phyloP scores from a whole-genome alignment of 257 asterid genomes.

The Nyctanthes arbortristis region DNA sequence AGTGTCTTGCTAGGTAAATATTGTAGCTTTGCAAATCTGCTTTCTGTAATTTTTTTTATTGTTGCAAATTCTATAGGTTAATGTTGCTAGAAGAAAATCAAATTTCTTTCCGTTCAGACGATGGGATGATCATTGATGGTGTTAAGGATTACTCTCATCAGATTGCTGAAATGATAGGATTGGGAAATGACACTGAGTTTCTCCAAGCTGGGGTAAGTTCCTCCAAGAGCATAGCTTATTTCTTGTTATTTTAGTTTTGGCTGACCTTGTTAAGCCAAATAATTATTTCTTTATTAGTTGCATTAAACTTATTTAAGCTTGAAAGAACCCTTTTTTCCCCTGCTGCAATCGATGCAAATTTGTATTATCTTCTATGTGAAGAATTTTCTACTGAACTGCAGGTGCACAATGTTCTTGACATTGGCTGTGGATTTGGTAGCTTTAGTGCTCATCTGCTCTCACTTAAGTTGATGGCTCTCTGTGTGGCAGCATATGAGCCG shows the following conservation, averaged over 20 bases:
- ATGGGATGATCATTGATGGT: conserved; percentile 69
- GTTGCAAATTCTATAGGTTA: conserved; percentile 56
- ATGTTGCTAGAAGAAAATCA: conserved; percentile 98
- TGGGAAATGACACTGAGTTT: conserved; percentile 82
- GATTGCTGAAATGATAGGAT: conserved; percentile 92
- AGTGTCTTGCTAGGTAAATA: neutral
- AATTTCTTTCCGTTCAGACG: conserved; percentile 91
- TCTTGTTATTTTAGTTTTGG: neutral
- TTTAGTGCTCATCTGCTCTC: conserved; percentile 90
- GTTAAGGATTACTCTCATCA: conserved; percentile 88
- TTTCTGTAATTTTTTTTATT: conserved; percentile 13
- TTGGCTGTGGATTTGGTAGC: conserved; percentile 99
- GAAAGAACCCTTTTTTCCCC: conserved; percentile 22
- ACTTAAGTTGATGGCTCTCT: conserved; percentile 84
- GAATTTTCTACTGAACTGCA: conserved; percentile 40
- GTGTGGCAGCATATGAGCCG: conserved; percentile 90
- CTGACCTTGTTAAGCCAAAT: neutral
- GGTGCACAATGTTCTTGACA: conserved; percentile 87
- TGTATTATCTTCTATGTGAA: conserved; percentile 15
- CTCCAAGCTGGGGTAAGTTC: conserved; percentile 85
- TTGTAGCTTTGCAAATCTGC: neutral
- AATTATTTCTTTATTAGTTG: conserved; percentile 10
- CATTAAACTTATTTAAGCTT: conserved; percentile 1
- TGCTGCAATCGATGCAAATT: neutral
- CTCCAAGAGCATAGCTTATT: neutral